Percentiles rank a stretch among this genome's conserved stretches.
phyloP scores from a whole-genome alignment of 2,329 filamentous ascomycete genomes.

The Chaetomium sp. region DNA sequence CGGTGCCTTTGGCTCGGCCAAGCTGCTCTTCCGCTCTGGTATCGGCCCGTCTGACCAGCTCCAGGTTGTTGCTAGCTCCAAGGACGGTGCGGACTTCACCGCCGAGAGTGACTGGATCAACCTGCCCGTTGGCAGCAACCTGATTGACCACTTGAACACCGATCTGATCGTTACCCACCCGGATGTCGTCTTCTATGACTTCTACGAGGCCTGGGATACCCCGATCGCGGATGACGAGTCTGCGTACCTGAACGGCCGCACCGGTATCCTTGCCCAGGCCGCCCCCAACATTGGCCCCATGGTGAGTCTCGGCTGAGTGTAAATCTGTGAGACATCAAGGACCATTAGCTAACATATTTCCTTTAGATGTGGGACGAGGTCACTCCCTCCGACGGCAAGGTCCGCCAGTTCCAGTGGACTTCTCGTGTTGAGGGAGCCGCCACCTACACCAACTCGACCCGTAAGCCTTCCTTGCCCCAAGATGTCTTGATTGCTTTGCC shows the following conservation, averaged over 20 bases:
- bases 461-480: slow-evolving; percentile 10
- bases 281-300: slow-evolving; percentile 61
- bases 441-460: slow-evolving; percentile 23
- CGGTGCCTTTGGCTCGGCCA: slow-evolving; percentile 63
- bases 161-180: slow-evolving; percentile 41
- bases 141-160: slow-evolving; percentile 51
- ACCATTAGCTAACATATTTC: slow-evolving; percentile 9
- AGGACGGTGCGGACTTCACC: slow-evolving; percentile 47
- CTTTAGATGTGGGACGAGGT: slow-evolving; percentile 49
- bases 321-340: neutral
- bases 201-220: slow-evolving; percentile 52
- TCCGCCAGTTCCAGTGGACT: slow-evolving; percentile 60
- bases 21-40: slow-evolving; percentile 61
- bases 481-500: neutral
- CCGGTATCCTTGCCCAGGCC: slow-evolving; percentile 57
- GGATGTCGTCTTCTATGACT: slow-evolving; percentile 54
- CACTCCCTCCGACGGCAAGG: slow-evolving; percentile 49
- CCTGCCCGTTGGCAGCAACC: slow-evolving; percentile 52
- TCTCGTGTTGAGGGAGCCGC: slow-evolving; percentile 27
- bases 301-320: slow-evolving; percentile 15
- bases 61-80: slow-evolving; percentile 42
- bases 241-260: slow-evolving; percentile 42
- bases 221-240: slow-evolving; percentile 38
- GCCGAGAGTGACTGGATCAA: slow-evolving; percentile 47
- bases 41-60: slow-evolving; percentile 60